Percentiles rank a stretch among this genome's conserved stretches.
phyloP scores from a whole-genome alignment of 176 grass and related monocot genomes.

The Lolium multiflorum region DNA sequence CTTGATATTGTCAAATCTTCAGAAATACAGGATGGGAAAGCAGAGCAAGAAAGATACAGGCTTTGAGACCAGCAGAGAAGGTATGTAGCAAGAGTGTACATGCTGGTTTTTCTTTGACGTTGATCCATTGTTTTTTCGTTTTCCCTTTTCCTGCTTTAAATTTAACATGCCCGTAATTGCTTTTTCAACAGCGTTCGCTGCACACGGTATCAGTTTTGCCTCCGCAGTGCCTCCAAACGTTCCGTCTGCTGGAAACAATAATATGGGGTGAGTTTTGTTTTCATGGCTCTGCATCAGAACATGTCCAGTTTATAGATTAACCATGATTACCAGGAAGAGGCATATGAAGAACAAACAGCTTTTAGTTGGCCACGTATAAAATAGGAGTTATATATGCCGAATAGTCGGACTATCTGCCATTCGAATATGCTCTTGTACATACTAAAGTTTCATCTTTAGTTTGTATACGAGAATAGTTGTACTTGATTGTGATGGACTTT shows the following conservation, averaged over 20 bases:
- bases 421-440: constrained; percentile 23
- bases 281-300: background rate
- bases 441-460: background rate
- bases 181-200: constrained; percentile 54
- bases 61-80: constrained; percentile 60
- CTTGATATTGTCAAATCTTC: background rate
- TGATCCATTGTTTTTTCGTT: background rate
- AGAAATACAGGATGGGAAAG: constrained; percentile 97
- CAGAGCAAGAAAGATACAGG: constrained; percentile 69
- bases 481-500: background rate
- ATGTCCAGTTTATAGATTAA: background rate
- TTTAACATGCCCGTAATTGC: background rate
- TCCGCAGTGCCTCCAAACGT: constrained; percentile 37
- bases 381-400: constrained; percentile 2
- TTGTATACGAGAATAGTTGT: background rate
- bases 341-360: background rate
- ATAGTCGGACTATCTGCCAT: constrained; percentile 1
- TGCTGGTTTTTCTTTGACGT: background rate
- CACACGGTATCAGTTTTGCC: constrained; percentile 62
- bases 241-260: constrained; percentile 47
- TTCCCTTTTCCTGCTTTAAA: background rate
- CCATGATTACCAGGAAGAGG: background rate
- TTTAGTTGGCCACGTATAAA: constrained; percentile 7
- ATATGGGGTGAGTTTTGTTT: constrained; percentile 53
- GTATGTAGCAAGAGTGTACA: constrained; percentile 31